Conservation (phyloP, 345 rosid species). For the Garcia nutans region DNA sequence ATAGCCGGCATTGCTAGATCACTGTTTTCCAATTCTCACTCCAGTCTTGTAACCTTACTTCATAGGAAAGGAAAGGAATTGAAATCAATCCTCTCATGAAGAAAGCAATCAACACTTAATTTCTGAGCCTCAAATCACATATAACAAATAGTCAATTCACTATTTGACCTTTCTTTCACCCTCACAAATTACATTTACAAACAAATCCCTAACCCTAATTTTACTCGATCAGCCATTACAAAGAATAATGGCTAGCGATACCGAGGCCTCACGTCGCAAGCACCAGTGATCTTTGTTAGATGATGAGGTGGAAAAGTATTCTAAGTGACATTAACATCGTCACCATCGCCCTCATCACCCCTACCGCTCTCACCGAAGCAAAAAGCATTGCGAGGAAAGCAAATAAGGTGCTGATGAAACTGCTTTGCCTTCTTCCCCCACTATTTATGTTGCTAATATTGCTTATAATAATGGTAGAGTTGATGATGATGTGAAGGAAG, state of each 20-base stretch:
- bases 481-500: too few relatives aligned
- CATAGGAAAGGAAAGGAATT: background rate
- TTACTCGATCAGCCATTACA: background rate
- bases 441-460: too few relatives aligned
- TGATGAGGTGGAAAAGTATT: too few relatives aligned
- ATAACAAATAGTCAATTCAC: background rate
- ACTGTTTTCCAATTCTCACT: too few relatives aligned
- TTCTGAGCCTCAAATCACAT: background rate
- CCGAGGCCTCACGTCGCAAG: slow-evolving; percentile 1
- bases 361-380: too few relatives aligned
- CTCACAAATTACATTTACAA: background rate
- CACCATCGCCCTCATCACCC: too few relatives aligned
- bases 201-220: slow-evolving; percentile 24
- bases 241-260: slow-evolving; percentile 34
- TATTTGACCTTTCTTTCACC: background rate
- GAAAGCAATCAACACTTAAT: background rate
- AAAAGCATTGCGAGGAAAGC: too few relatives aligned
- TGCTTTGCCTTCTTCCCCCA: too few relatives aligned
- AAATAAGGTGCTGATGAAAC: too few relatives aligned
- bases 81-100: background rate
- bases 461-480: too few relatives aligned
- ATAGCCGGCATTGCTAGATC: background rate
- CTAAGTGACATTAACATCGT: too few relatives aligned
- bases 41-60: background rate
- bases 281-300: too few relatives aligned